These are phyloP conservation scores for Tirmania nivea DNA, from an alignment of 495 filamentous ascomycete genomes.

Conservation along the genomic window DNA sequence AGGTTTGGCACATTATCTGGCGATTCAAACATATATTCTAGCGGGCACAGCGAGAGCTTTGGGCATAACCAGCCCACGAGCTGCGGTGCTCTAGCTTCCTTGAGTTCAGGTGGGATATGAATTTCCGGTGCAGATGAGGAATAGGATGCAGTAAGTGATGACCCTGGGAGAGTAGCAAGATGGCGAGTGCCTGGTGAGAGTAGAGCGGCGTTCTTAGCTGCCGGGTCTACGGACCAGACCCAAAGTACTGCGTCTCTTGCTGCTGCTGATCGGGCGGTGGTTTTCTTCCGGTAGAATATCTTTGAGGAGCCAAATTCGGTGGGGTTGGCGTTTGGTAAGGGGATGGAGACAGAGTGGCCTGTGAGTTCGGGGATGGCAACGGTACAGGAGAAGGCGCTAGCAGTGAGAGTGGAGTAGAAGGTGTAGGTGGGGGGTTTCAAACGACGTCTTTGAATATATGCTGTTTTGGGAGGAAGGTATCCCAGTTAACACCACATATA, in stretches of 20 bases:
- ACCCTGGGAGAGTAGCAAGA: too few species aligned
- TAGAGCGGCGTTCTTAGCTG: neutral
- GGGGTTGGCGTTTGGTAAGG: constrained; percentile 3
- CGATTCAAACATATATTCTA: constrained; percentile 9
- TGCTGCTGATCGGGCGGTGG: constrained; percentile 11
- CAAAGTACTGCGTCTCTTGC: constrained; percentile 15
- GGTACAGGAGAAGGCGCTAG: constrained; percentile 12
- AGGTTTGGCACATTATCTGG: constrained; percentile 8
- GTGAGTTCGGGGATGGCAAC: constrained; percentile 2
- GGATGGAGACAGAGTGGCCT: constrained; percentile 6
- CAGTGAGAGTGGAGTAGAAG: constrained; percentile 8
- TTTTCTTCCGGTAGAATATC: constrained; percentile 14
- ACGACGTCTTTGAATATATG: neutral
- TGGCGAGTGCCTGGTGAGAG: too few species aligned
- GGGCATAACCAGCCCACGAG: constrained; percentile 16
- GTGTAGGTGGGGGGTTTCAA: constrained; percentile 9
- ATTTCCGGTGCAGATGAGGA: too few species aligned
- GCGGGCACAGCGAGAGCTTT: constrained; percentile 9
- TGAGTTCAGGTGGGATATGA: neutral
- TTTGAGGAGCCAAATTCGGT: constrained; percentile 15
- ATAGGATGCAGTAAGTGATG: too few species aligned
- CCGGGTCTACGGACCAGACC: constrained; percentile 3
- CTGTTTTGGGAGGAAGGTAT: too few species aligned
- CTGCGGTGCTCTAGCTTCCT: constrained; percentile 7
- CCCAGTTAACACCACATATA: too few species aligned